phyloP scores from a whole-genome alignment of 1,284 basidiomycete species.

The Polyporus tsugae region DNA sequence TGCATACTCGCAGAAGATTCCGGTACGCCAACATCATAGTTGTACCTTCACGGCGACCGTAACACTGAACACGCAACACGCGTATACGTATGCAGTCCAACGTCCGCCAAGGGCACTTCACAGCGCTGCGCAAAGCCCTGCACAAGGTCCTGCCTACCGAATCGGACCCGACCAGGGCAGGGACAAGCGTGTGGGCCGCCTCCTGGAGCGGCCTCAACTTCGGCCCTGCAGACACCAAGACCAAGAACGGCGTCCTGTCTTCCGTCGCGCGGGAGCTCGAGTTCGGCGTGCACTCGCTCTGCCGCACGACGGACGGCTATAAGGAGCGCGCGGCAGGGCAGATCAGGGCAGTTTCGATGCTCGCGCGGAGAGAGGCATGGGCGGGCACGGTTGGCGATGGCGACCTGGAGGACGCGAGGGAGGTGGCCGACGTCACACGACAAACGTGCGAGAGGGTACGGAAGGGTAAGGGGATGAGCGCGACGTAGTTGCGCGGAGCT shows the following conservation, averaged over 20 bases:
- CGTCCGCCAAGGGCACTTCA: constrained; percentile 42
- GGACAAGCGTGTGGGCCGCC: constrained; percentile 19
- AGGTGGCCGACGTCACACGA: constrained; percentile 46
- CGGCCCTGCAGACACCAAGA: background rate
- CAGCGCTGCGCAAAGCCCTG: constrained; percentile 45
- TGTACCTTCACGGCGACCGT: background rate
- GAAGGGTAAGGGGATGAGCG: constrained; percentile 10
- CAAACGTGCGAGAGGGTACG: constrained; percentile 30
- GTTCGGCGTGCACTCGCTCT: constrained; percentile 52
- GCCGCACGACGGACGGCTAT: constrained; percentile 57
- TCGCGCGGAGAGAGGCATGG: constrained; percentile 43
- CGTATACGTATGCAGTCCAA: constrained; percentile 39
- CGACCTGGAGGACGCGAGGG: constrained; percentile 49
- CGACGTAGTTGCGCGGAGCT: background rate
- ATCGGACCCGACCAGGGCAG: background rate
- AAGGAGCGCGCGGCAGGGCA: constrained; percentile 42
- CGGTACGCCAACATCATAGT: constrained; percentile 46
- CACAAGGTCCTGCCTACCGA: constrained; percentile 43
- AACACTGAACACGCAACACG: background rate
- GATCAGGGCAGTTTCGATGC: constrained; percentile 41
- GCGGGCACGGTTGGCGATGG: constrained; percentile 30
- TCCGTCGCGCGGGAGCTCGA: constrained; percentile 53
- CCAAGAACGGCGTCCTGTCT: constrained; percentile 40
- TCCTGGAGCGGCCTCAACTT: constrained; percentile 9
- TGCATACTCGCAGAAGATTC: constrained; percentile 68